Conservation (phyloP, 352 stramenopile species). For the Globisporangium spiculum region DNA sequence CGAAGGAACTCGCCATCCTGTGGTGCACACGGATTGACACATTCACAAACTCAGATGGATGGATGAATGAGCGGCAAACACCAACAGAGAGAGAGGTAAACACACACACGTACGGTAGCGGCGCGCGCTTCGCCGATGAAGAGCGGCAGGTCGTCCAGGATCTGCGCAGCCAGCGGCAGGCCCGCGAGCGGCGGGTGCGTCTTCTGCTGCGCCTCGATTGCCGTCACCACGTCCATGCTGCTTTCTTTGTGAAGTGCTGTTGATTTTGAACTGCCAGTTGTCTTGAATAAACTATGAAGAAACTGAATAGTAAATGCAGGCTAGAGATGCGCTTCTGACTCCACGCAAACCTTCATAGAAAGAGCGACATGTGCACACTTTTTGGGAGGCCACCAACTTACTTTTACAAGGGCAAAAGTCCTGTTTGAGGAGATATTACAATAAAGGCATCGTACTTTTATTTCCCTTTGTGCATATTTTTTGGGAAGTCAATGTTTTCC, state of each 20-base stretch:
- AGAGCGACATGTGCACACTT: too few species aligned
- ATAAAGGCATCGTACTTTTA: too few species aligned
- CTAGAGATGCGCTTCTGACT: neutral
- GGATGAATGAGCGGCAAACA: neutral
- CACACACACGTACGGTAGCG: slow-evolving; percentile 29
- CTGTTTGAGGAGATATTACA: too few species aligned
- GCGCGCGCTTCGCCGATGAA: slow-evolving; percentile 60
- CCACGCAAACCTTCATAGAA: neutral
- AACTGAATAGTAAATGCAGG: too few species aligned
- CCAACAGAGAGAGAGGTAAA: too few species aligned
- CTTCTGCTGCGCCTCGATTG: slow-evolving; percentile 40
- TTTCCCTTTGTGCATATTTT: too few species aligned
- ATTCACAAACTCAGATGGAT: neutral
- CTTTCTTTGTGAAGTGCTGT: neutral
- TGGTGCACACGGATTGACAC: neutral
- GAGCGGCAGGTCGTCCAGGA: slow-evolving; percentile 35
- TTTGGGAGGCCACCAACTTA: too few species aligned
- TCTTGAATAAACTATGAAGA: too few species aligned
- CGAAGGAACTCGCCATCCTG: slow-evolving; percentile 30
- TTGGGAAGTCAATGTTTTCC: too few species aligned
- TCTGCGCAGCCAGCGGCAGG: slow-evolving; percentile 37
- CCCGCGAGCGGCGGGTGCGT: slow-evolving; percentile 46
- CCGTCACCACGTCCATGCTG: slow-evolving; percentile 27
- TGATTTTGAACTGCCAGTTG: too few species aligned
- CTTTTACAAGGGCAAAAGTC: too few species aligned